A percentile compares a stretch with the other conserved stretches of the same genome.
Conservation (phyloP, 1,284 basidiomycete species). For the Exobasidium rhododendri region DNA sequence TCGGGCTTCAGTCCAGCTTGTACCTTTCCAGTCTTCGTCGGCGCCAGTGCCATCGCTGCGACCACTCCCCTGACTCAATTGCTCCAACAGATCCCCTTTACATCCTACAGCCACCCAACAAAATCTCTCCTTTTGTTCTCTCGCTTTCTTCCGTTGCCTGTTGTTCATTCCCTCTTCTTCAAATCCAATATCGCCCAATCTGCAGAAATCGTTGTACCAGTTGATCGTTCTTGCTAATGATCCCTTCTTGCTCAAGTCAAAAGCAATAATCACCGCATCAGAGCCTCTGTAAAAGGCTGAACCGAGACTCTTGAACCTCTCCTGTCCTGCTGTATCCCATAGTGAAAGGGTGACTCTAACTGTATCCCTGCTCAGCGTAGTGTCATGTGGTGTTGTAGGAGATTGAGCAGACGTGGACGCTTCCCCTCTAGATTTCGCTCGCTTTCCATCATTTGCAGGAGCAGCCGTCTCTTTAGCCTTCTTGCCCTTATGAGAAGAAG, state of each 20-base stretch:
- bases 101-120: conserved; percentile 44
- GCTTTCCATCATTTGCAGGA: background rate
- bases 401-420: background rate
- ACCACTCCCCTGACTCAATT: background rate
- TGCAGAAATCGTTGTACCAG: conserved; percentile 36
- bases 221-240: conserved; percentile 17
- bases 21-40: background rate
- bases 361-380: background rate
- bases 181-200: conserved; percentile 6
- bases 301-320: conserved; percentile 48
- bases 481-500: background rate
- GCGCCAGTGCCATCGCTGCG: background rate
- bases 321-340: conserved; percentile 43
- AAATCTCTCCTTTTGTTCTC: conserved; percentile 24
- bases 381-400: no score
- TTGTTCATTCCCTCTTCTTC: conserved; percentile 5
- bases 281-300: conserved; percentile 47
- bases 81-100: conserved; percentile 30
- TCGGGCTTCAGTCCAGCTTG: background rate
- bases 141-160: background rate
- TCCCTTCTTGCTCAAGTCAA: conserved; percentile 25
- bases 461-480: background rate
- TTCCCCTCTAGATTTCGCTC: background rate
- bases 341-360: conserved; percentile 12
- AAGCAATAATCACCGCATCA: conserved; percentile 40